A percentile compares a stretch with the other conserved stretches of the same genome.
Conservation (phyloP, 192 early-diverging fungal species). For the Funneliformis geosporum region DNA sequence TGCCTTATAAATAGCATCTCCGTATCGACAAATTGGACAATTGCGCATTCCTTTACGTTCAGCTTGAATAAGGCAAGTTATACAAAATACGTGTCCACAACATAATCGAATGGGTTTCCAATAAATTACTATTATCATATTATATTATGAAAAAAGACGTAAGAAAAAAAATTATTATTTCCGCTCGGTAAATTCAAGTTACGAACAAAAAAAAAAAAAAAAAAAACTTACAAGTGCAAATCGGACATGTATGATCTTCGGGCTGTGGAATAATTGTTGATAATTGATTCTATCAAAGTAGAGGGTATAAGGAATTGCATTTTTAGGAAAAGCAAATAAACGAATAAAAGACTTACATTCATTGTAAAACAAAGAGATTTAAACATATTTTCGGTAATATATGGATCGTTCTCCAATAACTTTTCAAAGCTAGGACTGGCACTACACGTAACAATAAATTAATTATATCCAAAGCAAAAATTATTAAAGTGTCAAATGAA, state of each 20-base stretch:
- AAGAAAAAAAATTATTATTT: constrained; percentile 13
- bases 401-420: background rate
- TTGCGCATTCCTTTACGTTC: constrained; percentile 59
- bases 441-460: background rate
- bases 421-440: background rate
- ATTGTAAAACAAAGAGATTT: background rate
- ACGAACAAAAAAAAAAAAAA: background rate
- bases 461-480: background rate
- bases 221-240: constrained; percentile 61
- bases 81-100: constrained; percentile 79
- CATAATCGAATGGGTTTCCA: constrained; percentile 79
- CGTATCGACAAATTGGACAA: constrained; percentile 74
- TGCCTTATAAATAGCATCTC: constrained; percentile 62
- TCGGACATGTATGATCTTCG: constrained; percentile 79
- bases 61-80: constrained; percentile 78
- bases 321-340: background rate
- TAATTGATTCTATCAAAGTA: constrained; percentile 55
- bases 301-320: background rate
- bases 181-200: background rate
- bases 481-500: background rate
- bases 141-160: background rate
- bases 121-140: constrained; percentile 49
- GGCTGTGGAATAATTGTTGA: constrained; percentile 76
- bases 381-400: background rate
- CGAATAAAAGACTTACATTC: background rate